Evolutionary conservation across 768 basidiomycete species (phyloP), one percentile per base, ranked within the genome.

Genomic region (Cystofilobasidium bisporidii): DNA sequence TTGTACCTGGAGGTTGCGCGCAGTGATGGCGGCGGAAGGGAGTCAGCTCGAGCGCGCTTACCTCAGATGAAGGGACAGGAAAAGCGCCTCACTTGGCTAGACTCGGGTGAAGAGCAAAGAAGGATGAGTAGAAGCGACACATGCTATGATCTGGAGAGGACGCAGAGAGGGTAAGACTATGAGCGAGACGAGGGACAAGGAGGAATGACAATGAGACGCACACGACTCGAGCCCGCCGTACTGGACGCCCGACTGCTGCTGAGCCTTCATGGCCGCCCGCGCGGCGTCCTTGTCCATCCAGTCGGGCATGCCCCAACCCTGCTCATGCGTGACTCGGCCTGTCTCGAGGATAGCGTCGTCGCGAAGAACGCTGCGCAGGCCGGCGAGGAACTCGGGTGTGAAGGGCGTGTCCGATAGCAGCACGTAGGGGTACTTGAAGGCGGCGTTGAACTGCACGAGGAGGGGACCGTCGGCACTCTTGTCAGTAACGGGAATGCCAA

Each of bases 261-360:
- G 58, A n/a, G 15, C 36, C 58, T 47, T 41, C 45, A 67, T 50
- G 24, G 43, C 58, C 24, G 30, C 28, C n/a, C 41, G 30, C 4
- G 53, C 48, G 32, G 38, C 65, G 22, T 50, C 59, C 36, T 60
- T 48, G n/a, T 60, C 45, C 65, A 61, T 67, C 65, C 65, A 67
- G 38, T 60, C 58, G 12, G 65, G 65, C 45, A 61, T 53, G 43
- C 65, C 65, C 65, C 65, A 67, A 2, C 65, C 65, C n/a, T 67
- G 65, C 38, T n/a, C 65, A 38, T 61, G 65, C 12, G 65, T 50
- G 30, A 67, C 53, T 22, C 61, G 48, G 1, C 65, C 65, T 30
- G 65, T 48, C 17, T 67, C 40, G 60, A 61, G 24, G 3, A 61
- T 36, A 12, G 65, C 60, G n/a, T 33, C 59, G 5, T n/a, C 24